Conservation (phyloP, 371 early-diverging fungal genomes). For the Lichtheimia ramosa region DNA sequence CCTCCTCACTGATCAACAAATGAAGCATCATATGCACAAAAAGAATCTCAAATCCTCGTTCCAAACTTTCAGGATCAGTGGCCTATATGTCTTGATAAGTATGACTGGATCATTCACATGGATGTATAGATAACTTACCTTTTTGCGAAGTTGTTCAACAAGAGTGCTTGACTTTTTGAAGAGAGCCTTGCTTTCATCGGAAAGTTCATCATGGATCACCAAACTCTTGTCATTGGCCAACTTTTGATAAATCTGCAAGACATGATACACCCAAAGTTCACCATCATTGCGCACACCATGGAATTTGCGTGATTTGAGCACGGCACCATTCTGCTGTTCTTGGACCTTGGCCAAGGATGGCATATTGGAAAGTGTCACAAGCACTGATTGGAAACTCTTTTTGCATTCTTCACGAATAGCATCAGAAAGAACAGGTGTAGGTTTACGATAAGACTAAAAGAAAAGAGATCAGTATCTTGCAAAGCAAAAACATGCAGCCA, state of each 20-base stretch:
- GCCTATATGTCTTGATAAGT: slow-evolving; percentile 22
- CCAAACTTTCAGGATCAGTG: slow-evolving; percentile 33
- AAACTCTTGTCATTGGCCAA: slow-evolving; percentile 48
- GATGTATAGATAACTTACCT: slow-evolving; percentile 1
- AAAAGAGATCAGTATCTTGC: not conserved
- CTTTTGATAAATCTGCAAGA: slow-evolving; percentile 48
- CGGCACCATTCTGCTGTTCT: slow-evolving; percentile 21
- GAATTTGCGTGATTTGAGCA: slow-evolving; percentile 49
- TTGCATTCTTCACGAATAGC: slow-evolving; percentile 58
- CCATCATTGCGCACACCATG: slow-evolving; percentile 62
- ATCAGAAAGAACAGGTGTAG: slow-evolving; percentile 59
- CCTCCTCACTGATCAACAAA: slow-evolving; percentile 65
- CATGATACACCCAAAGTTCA: slow-evolving; percentile 64
- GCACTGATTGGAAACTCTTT: slow-evolving; percentile 58
- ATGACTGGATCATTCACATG: slow-evolving; percentile 20
- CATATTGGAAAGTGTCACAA: slow-evolving; percentile 68
- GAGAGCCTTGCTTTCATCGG: slow-evolving; percentile 16
- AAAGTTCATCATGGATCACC: slow-evolving; percentile 7
- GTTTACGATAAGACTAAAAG: slow-evolving; percentile 35
- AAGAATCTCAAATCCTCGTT: slow-evolving; percentile 71
- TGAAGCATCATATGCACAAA: slow-evolving; percentile 69
- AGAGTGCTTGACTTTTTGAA: slow-evolving; percentile 27
- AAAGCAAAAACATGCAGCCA: not conserved
- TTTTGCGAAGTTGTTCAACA: slow-evolving; percentile 13
- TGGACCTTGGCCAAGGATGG: slow-evolving; percentile 47